These are phyloP conservation scores for Emericellopsis cladophorae DNA, from an alignment of 2,329 filamentous ascomycete genomes.

Conservation along the genomic window DNA sequence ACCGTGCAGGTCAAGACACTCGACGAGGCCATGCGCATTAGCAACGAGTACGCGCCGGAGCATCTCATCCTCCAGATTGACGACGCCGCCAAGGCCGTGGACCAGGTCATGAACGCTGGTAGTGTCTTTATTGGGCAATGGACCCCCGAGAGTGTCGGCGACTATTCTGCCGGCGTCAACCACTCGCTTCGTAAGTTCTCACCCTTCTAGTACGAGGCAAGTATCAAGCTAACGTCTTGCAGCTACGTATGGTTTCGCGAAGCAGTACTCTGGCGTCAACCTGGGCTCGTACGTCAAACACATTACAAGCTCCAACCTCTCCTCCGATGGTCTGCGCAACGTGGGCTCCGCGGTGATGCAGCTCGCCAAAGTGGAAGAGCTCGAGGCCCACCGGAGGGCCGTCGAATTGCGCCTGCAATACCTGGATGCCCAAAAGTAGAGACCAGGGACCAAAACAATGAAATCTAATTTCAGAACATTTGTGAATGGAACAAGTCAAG, in stretches of 20 bases:
- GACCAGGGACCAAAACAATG: not conserved
- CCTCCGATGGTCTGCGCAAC: slow-evolving; percentile 70
- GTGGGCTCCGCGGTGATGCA: slow-evolving; percentile 89
- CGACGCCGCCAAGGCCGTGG: slow-evolving; percentile 61
- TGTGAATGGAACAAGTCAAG: too few species aligned
- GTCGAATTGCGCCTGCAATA: slow-evolving; percentile 67
- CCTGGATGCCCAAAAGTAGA: slow-evolving; percentile 21
- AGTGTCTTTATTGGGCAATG: slow-evolving; percentile 93
- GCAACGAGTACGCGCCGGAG: slow-evolving; percentile 92
- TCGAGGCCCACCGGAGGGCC: slow-evolving; percentile 85
- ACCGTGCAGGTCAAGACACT: slow-evolving; percentile 65
- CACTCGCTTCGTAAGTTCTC: slow-evolving; percentile 78
- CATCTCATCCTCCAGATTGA: slow-evolving; percentile 87
- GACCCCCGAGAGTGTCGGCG: slow-evolving; percentile 95
- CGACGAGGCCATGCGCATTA: slow-evolving; percentile 64
- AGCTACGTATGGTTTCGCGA: slow-evolving; percentile 97
- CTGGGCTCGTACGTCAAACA: slow-evolving; percentile 94
- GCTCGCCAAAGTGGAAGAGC: slow-evolving; percentile 82
- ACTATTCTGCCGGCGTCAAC: slow-evolving; percentile 96
- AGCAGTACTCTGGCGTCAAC: slow-evolving; percentile 97
- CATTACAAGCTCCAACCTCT: slow-evolving; percentile 89
- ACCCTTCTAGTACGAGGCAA: not conserved
- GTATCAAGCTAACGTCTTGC: slow-evolving; percentile 4
- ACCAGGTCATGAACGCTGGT: slow-evolving; percentile 80
- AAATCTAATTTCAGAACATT: not conserved